Base-by-base conservation (phyloP, 192 early-diverging fungal genomes). In the Radiomyces spectabilis region DNA sequence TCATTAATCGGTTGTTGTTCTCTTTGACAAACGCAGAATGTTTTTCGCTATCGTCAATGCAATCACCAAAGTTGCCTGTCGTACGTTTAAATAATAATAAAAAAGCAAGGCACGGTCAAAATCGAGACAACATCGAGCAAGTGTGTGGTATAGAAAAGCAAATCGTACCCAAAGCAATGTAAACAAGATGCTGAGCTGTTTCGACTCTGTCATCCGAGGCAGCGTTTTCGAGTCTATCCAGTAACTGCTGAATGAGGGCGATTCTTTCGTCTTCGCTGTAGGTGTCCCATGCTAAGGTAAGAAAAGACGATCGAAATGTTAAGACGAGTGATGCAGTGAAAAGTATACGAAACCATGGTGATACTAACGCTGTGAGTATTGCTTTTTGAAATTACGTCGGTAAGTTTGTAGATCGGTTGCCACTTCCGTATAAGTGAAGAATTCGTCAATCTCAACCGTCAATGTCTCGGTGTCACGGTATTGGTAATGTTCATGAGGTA, bases 361-460 rank as follows among this genome's bases (percentile, higher is more conserved):
- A 8, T 35, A 35, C 33, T 5, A 19, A 16, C 18, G 8, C 13
- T 13, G 7, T 19, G 18, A 5, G 18, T 43, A 7, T 43, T 19
- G 18, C 18, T 43, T 43, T 43, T 19, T 43, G 16, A 21, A 22
- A 43, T 13, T 47, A 47, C 45, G 24, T 47, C 22, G 22, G 22
- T 35, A 35, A 13, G 13, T 13, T 18, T 15, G 45, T 4, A 27
- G 2, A 3, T 47, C 45, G 22, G 29, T 19, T 27, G 45, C 6
- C 12, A 29, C 25, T 52, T 52, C 50, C 4, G 12, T 34, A 30
- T 52, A 52, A 19, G 19, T 25, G 10, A 52, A 52, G 9, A 52
- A 52, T 13, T 52, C 50, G 34, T 52, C 50, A 3, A 52, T n/a
- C 16, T 52, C 50, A 10, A 21, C 50, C 22, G 5, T 2, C n/a